Evolutionary conservation across 148 eudicot genomes (phyloP).

Genomic region (Gaultheria prostrata): DNA sequence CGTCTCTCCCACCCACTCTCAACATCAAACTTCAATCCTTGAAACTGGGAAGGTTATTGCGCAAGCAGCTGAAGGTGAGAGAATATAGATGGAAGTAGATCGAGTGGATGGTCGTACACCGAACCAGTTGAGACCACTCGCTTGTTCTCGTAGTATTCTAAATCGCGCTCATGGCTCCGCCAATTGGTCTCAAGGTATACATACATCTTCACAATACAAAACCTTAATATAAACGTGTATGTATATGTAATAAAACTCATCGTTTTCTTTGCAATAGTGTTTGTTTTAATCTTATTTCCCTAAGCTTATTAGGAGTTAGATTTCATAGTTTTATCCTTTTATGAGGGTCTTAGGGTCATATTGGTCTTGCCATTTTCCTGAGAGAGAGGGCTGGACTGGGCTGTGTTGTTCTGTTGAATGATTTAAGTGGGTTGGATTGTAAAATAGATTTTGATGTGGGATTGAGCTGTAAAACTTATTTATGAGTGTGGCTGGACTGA

Average conservation of each 20-base stretch:
- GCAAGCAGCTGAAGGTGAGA: background rate
- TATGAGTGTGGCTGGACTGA: background rate
- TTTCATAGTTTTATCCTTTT: background rate
- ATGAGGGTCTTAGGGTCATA: background rate
- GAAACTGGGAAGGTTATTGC: background rate
- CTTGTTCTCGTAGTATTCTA: conserved; percentile 55
- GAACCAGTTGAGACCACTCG: conserved; percentile 70
- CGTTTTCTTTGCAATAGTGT: background rate
- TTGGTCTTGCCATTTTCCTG: background rate
- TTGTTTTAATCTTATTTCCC: background rate
- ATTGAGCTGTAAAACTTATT: background rate
- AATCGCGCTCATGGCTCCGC: conserved; percentile 94
- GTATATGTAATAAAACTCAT: too few relatives aligned
- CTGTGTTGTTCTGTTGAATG: background rate
- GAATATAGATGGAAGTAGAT: conserved; percentile 41
- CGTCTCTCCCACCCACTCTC: background rate
- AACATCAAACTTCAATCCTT: background rate
- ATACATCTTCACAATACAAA: background rate
- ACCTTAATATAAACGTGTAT: background rate
- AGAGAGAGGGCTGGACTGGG: background rate
- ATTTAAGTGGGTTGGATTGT: background rate
- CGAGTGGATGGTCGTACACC: conserved; percentile 68
- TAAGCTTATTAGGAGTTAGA: background rate
- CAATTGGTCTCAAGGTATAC: conserved; percentile 77
- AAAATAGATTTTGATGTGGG: background rate